Percentiles rank a stretch among this genome's conserved stretches.
Conservation (phyloP, 1,284 basidiomycete species). For the Mycena sp. region DNA sequence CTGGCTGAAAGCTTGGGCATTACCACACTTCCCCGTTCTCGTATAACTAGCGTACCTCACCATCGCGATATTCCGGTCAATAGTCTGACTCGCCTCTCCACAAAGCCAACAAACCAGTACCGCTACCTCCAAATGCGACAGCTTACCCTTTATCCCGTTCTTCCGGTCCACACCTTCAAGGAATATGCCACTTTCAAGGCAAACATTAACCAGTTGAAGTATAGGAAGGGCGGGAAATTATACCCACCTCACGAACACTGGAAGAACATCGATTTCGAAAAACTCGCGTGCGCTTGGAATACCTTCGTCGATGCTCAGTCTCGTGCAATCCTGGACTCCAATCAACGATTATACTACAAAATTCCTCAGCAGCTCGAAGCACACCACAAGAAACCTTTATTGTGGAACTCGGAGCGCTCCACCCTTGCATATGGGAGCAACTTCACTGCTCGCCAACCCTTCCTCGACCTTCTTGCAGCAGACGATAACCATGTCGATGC, state of each 20-base stretch:
- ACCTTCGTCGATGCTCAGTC: not conserved
- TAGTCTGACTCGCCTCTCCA: no score
- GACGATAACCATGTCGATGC: not conserved
- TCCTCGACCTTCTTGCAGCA: not conserved
- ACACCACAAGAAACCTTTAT: not conserved
- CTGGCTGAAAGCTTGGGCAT: no score
- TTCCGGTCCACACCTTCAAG: no score
- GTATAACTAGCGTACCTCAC: no score
- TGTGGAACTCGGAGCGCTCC: not conserved
- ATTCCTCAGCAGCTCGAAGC: no score
- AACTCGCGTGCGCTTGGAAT: conserved; percentile 2
- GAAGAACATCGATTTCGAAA: conserved; percentile 10
- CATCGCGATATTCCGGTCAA: no score
- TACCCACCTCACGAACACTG: not conserved
- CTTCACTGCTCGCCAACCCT: not conserved
- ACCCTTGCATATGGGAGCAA: not conserved
- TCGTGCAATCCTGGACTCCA: not conserved
- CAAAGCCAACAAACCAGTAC: no score
- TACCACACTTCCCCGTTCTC: no score
- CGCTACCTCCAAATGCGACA: no score
- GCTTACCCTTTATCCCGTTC: no score
- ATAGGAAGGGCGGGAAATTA: not conserved
- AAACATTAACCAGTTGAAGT: not conserved
- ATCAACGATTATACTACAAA: not conserved
- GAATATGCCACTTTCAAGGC: not conserved